Percentiles rank a stretch among this genome's conserved stretches.
Conservation (phyloP, 106 monocot genomes). For the Acorus calamus region DNA sequence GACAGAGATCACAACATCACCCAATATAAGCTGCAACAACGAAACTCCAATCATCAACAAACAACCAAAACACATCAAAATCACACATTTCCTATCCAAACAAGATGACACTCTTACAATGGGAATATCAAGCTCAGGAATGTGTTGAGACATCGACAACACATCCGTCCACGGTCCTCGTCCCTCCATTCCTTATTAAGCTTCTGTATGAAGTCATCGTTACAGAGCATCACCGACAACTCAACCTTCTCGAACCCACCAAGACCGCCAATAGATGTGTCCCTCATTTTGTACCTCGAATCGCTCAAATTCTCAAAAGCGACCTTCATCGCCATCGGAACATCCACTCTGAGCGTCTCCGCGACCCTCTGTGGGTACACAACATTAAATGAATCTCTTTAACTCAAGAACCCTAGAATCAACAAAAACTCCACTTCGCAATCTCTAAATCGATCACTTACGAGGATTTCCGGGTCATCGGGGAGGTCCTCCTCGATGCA, state of each 20-base stretch:
- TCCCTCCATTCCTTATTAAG: conserved; percentile 97
- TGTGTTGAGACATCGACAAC: conserved; percentile 85
- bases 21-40: conserved; percentile 57
- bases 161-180: conserved; percentile 75
- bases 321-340: conserved; percentile 87
- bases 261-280: conserved; percentile 55
- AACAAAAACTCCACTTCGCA: too few relatives aligned
- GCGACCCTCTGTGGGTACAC: conserved; percentile 49
- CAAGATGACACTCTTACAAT: conserved; percentile 78
- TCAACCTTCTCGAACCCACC: conserved; percentile 77
- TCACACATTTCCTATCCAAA: too few relatives aligned
- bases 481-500: conserved; percentile 71
- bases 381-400: neutral
- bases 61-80: too few relatives aligned
- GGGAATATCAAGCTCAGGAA: conserved; percentile 76
- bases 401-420: neutral
- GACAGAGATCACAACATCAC: conserved; percentile 87
- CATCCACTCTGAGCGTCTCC: conserved; percentile 77
- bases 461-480: conserved; percentile 74
- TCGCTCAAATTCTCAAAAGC: conserved; percentile 68
- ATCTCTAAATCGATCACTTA: conserved; percentile 7
- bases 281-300: conserved; percentile 69
- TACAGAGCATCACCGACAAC: conserved; percentile 77
- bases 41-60: conserved; percentile 12
- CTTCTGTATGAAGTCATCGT: conserved; percentile 70